Percentiles rank a stretch among this genome's conserved stretches.
Evolutionary conservation across 2,329 filamentous ascomycete species (phyloP).

Genomic region (Ambrosiella beaveri): DNA sequence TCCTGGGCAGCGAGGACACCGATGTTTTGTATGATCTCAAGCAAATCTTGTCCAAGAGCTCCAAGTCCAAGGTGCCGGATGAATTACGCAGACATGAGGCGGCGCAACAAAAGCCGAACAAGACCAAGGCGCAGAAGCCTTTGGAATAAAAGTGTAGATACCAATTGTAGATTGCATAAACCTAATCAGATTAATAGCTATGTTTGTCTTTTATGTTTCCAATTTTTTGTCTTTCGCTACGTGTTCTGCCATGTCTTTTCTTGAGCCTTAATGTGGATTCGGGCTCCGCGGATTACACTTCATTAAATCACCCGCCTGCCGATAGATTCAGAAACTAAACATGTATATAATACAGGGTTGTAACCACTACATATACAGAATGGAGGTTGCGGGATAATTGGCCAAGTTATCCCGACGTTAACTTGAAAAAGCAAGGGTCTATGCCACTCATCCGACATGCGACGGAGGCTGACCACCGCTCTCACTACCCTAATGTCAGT

Average conservation of each 20-base stretch:
- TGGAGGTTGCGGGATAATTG: too few relatives aligned
- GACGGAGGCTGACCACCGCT: background rate
- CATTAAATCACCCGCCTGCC: too few relatives aligned
- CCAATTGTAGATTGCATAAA: background rate
- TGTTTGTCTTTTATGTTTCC: too few relatives aligned
- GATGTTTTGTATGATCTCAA: slow-evolving; percentile 89
- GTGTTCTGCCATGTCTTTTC: too few relatives aligned
- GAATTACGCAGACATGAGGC: slow-evolving; percentile 79
- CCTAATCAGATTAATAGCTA: too few relatives aligned
- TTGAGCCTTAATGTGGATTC: too few relatives aligned
- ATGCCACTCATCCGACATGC: background rate
- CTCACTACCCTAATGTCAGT: background rate
- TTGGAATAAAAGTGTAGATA: slow-evolving; percentile 4
- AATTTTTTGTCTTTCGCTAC: too few relatives aligned
- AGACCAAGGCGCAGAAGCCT: slow-evolving; percentile 17
- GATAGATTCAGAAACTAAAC: too few relatives aligned
- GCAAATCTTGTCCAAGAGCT: slow-evolving; percentile 86
- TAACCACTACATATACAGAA: background rate
- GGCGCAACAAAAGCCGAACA: slow-evolving; percentile 62
- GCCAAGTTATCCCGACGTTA: background rate
- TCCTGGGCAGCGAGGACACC: slow-evolving; percentile 74
- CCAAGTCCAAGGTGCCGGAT: slow-evolving; percentile 76
- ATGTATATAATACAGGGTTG: too few relatives aligned
- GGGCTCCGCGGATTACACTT: too few relatives aligned
- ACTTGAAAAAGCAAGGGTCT: background rate